Evolutionary conservation across 345 rosid genomes (phyloP), one percentile per base, ranked within the genome.

Genomic region (Stellera chamaejasme): DNA sequence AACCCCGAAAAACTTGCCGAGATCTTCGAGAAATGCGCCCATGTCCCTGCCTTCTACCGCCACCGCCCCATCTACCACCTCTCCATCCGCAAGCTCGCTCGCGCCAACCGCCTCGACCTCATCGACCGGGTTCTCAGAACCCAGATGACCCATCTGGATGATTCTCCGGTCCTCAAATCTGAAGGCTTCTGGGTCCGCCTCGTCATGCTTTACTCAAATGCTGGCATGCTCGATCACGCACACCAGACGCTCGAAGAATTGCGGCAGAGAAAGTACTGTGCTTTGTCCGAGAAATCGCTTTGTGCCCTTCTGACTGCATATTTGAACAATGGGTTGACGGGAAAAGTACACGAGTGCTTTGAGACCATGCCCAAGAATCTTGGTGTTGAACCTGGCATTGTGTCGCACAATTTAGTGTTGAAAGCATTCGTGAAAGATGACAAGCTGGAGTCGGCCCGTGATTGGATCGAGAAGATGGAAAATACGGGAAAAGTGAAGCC

Each of bases 141-240:
- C 50, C 55, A 60, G 27, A 56, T 46, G 54, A 63, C 39, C 23
- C 19, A 45, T 13, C 44, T 27, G 10, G 39, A 13, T 11, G 39
- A 46, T 28, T 28, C 56, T 41, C 27, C 62, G 10, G 43, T 45
- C 23, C 59, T 52, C 43, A 72, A 60, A 27, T 59, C 66, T 15
- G 72, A 67, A 58, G 76, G 76, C 25, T 72, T 64, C 44, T 72
- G 72, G 76, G 56, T 72, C 1, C 76, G 76, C 58, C 66, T 72
- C 64, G 45, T 67, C 16, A 60, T 56, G 72, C 69, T 72, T 52
- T 72, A 72, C 61, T 68, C 76, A 1, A 60, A 54, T 19, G 64
- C 69, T 0, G 72, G 69, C 13, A 59, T 72, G 76, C 53, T 64
- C 26, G 69, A 65, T 10, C 60, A 72, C 49, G 76, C 76, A 6